Percentiles rank a stretch among this genome's conserved stretches.
phyloP scores from a whole-genome alignment of 805 yeast genomes.

The Hemisphaericaspora nanyangensis region DNA sequence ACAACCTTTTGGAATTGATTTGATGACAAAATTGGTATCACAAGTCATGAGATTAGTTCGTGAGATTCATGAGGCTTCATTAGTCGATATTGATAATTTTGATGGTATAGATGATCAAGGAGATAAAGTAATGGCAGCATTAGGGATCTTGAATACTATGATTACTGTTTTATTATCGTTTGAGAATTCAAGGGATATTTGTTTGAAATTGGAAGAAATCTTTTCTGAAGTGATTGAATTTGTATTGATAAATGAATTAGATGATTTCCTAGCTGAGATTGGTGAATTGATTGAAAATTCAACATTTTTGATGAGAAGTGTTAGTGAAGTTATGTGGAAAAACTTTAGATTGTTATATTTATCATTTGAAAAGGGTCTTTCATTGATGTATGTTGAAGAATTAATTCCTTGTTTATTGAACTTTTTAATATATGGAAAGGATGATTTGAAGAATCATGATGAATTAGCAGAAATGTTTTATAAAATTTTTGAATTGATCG shows the following conservation, averaged over 20 bases:
- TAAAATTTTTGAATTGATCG: conserved; percentile 38
- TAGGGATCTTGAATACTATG: conserved; percentile 78
- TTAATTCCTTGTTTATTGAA: conserved; percentile 70
- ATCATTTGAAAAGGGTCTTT: conserved; percentile 34
- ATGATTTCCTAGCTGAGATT: conserved; percentile 72
- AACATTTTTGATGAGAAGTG: conserved; percentile 31
- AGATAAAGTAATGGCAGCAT: conserved; percentile 78
- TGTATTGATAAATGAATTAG: conserved; percentile 61
- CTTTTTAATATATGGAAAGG: conserved; percentile 54
- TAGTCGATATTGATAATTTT: conserved; percentile 23
- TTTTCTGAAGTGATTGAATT: conserved; percentile 66
- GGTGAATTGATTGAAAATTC: conserved; percentile 63
- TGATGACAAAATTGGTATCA: conserved; percentile 54
- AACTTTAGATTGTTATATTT: conserved; percentile 48
- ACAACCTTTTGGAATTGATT: conserved; percentile 71
- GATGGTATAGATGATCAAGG: conserved; percentile 33
- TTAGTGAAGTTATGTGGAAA: conserved; percentile 72
- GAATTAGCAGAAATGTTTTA: conserved; percentile 27
- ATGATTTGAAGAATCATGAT: conserved; percentile 34
- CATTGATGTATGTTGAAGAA: conserved; percentile 71
- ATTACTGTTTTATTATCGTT: conserved; percentile 77
- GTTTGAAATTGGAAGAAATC: conserved; percentile 59
- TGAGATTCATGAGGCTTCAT: conserved; percentile 51
- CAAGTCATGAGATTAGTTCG: conserved; percentile 52
- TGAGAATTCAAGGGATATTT: conserved; percentile 72